Evolutionary conservation across 805 yeast genomes (phyloP).

Genomic region (Spathaspora passalidarum): DNA sequence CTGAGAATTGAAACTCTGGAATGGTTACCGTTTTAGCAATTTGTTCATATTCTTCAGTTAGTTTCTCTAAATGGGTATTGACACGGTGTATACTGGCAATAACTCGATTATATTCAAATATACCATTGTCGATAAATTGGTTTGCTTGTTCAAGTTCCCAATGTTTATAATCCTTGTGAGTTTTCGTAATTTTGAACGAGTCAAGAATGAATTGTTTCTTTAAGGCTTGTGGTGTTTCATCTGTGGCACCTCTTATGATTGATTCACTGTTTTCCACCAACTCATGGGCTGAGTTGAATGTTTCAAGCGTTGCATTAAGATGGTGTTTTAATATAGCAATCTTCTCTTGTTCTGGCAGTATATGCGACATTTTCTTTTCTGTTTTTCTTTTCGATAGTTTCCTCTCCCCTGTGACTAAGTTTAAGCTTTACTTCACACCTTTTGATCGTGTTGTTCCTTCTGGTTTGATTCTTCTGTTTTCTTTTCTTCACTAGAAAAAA

Average conservation of each 20-base stretch:
- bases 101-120: constrained; percentile 27
- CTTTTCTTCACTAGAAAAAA: background rate
- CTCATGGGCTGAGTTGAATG: constrained; percentile 14
- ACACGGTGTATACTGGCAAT: constrained; percentile 27
- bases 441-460: too few species aligned
- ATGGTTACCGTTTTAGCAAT: constrained; percentile 19
- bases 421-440: background rate
- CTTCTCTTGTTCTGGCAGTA: background rate
- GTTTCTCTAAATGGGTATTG: constrained; percentile 20
- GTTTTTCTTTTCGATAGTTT: background rate
- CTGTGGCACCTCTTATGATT: background rate
- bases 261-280: constrained; percentile 9
- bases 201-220: constrained; percentile 26
- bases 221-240: background rate
- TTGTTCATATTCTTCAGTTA: constrained; percentile 22
- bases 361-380: too few species aligned
- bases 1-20: constrained; percentile 27
- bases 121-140: constrained; percentile 20
- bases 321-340: background rate
- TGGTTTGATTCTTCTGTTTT: too few species aligned
- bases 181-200: constrained; percentile 30
- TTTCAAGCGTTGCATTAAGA: constrained; percentile 5
- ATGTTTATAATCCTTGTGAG: constrained; percentile 27
- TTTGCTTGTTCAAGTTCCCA: constrained; percentile 21
- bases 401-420: background rate